These are phyloP conservation scores for Macrophomina pseudophaseolina DNA, from an alignment of 2,329 filamentous ascomycete species.

Conservation along the genomic window DNA sequence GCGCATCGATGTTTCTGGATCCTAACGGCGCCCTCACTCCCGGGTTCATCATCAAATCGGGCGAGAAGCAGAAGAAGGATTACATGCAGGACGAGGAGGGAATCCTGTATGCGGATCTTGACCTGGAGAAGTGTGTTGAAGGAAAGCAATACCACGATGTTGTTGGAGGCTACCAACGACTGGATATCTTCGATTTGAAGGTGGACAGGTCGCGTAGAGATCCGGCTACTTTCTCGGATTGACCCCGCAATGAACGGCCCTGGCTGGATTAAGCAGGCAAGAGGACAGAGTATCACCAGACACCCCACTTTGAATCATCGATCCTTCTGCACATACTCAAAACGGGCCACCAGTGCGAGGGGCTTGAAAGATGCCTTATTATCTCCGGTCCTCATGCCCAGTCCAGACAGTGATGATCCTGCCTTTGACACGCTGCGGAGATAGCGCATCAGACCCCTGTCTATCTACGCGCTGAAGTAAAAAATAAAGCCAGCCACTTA, in stretches of 20 bases:
- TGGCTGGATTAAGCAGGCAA: background rate
- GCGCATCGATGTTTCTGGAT: conserved; percentile 58
- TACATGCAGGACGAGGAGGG: conserved; percentile 54
- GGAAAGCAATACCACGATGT: conserved; percentile 64
- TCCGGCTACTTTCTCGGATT: conserved; percentile 33
- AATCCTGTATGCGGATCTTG: conserved; percentile 58
- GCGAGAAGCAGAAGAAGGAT: conserved; percentile 36
- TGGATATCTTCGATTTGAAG: conserved; percentile 60
- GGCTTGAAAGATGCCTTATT: too few species aligned
- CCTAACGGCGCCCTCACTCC: conserved; percentile 52
- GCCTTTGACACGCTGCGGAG: too few species aligned
- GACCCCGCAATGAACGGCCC: background rate
- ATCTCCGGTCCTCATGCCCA: too few species aligned
- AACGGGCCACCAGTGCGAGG: too few species aligned
- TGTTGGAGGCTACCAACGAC: conserved; percentile 60
- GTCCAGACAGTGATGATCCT: too few species aligned
- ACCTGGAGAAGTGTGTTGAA: conserved; percentile 57
- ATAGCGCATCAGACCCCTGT: too few species aligned
- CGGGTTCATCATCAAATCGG: conserved; percentile 44
- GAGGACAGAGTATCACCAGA: too few species aligned
- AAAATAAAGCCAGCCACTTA: too few species aligned
- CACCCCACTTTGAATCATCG: too few species aligned
- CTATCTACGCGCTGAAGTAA: too few species aligned
- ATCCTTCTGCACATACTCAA: too few species aligned
- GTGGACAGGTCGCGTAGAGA: conserved; percentile 50